These are phyloP conservation scores for Parachaetomium inaequale DNA, from an alignment of 495 filamentous ascomycete species.

Conservation along the genomic window DNA sequence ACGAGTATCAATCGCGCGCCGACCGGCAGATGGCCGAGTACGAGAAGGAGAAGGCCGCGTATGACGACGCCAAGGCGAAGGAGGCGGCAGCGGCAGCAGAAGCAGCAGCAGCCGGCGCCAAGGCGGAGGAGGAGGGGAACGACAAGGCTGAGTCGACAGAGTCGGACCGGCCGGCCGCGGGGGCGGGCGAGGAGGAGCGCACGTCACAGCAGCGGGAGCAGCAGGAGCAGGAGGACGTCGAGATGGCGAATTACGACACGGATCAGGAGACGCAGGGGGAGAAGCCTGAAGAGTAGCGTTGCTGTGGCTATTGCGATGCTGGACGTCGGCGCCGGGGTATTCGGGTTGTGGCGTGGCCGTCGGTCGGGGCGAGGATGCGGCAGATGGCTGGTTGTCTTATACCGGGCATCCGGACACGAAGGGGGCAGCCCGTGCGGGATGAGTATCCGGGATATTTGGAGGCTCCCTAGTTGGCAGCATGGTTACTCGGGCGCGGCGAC, in stretches of 20 bases:
- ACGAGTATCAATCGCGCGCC: conserved; percentile 42
- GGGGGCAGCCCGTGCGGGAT: background rate
- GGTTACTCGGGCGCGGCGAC: no score
- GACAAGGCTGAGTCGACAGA: conserved; percentile 19
- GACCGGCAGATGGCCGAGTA: conserved; percentile 41
- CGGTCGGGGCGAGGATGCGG: no score
- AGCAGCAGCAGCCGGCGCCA: conserved; percentile 19
- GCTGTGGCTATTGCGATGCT: background rate
- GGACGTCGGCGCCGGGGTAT: background rate
- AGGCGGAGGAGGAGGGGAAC: conserved; percentile 11
- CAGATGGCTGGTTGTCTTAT: no score
- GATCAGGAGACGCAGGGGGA: conserved; percentile 36
- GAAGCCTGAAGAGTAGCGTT: conserved; percentile 26
- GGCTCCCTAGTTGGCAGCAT: no score
- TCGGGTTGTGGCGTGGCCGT: no score
- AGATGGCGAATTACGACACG: conserved; percentile 42
- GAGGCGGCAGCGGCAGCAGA: conserved; percentile 18
- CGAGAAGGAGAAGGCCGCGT: conserved; percentile 42
- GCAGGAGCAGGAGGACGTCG: conserved; percentile 38
- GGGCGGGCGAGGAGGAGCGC: conserved; percentile 28
- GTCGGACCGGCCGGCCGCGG: background rate
- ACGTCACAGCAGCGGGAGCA: conserved; percentile 16
- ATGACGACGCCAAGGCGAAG: conserved; percentile 29
- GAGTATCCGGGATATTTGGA: background rate
- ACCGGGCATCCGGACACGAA: no score